Percentiles rank a stretch among this genome's conserved stretches.
phyloP scores from a whole-genome alignment of 1,284 basidiomycete genomes.

The Cystobasidium sp. region DNA sequence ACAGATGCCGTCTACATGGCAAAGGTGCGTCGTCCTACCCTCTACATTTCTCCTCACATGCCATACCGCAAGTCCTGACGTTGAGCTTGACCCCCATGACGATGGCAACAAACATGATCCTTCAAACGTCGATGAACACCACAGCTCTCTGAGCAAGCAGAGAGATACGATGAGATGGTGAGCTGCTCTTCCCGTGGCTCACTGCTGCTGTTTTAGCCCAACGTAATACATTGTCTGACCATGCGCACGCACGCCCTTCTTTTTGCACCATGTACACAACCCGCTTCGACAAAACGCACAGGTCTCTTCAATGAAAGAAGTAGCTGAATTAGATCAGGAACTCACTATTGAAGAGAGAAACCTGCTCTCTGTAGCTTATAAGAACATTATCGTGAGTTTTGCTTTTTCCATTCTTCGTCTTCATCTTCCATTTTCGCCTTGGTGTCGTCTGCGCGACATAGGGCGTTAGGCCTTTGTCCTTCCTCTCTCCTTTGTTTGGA shows the following conservation, averaged over 20 bases:
- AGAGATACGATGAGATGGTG: constrained; percentile 90
- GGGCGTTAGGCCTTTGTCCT: neutral
- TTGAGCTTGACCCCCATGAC: neutral
- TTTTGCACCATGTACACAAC: too few relatives aligned
- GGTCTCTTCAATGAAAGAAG: constrained; percentile 99
- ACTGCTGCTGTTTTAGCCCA: neutral
- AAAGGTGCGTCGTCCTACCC: constrained; percentile 67
- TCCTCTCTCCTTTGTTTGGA: constrained; percentile 12
- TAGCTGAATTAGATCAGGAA: constrained; percentile 67
- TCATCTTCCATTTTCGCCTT: neutral
- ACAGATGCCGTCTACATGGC: constrained; percentile 80
- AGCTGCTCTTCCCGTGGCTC: neutral
- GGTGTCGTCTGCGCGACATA: neutral
- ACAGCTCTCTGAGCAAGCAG: constrained; percentile 62
- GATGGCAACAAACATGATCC: neutral
- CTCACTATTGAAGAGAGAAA: constrained; percentile 62
- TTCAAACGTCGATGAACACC: neutral
- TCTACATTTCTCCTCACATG: neutral
- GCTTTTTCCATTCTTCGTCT: neutral
- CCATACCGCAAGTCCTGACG: constrained; percentile 23
- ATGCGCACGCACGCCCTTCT: constrained; percentile 46
- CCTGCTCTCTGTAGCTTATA: constrained; percentile 62
- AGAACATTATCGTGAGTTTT: constrained; percentile 53
- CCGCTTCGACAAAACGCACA: too few relatives aligned
- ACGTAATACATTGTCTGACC: constrained; percentile 31